Evolutionary conservation across 768 basidiomycete genomes (phyloP), one percentile per base, ranked within the genome.

Genomic region (Panaeolus cyanescens): DNA sequence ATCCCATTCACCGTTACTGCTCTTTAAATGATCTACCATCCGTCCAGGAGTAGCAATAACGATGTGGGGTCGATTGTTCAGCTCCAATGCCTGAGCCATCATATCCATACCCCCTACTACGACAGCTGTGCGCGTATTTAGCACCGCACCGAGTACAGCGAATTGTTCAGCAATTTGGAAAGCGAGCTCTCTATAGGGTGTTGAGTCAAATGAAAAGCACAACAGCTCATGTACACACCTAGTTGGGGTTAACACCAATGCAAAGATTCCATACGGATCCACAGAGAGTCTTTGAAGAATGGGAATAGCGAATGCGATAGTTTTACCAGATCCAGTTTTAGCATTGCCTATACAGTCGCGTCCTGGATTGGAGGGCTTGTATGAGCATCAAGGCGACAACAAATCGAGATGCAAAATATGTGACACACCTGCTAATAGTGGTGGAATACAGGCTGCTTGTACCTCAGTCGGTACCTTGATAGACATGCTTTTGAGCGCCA

Each of bases 91-190:
- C 72, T 99, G 97, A 1, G 87, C 72, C 81, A 97, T 94, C 90
- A 96, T 96, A 68, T 99, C 97, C 94, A 99, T 96, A 5, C 97
- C 97, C 17, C 97, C 97, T 2, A 99, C 95, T 32, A 98, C 79
- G 7, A 98, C 95, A 9, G 91, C 85, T 8, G 95, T 96, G 31
- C 88, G 87, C 54, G 94, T 75, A 68, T 90, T 94, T 61, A 97
- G 76, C 10, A 93, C 80, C 17, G 85, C 80, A 25, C 97, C 96
- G 2, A 99, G 82, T 5, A 95, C 95, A 2, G 89, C 86, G 72
- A 99, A 98, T 72, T 99, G 97, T 64, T 98, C 96, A 1, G 95
- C 85, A 55, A 99, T 95, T 71, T 99, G 97, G 70, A 98, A 98
- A 0, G 97, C 97, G 19, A 99, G 81, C 70, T 99, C 97, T 65